Conservation (phyloP, 2,329 filamentous ascomycete genomes). For the Didymella exigua region DNA sequence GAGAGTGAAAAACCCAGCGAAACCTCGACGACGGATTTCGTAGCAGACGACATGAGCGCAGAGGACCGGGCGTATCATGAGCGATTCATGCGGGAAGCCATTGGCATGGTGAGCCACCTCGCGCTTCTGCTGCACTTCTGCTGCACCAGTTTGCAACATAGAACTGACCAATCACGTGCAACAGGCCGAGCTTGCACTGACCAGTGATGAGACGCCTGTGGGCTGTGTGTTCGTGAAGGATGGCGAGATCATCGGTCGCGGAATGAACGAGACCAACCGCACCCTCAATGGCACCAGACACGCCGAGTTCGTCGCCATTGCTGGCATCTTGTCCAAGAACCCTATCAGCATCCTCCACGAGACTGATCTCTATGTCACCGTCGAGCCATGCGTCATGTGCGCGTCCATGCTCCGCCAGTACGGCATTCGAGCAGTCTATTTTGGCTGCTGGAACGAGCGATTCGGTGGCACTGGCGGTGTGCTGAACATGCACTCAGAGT, state of each 20-base stretch:
- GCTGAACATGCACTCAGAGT: conserved; percentile 80
- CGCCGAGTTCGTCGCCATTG: conserved; percentile 90
- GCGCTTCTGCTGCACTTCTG: conserved; percentile 5
- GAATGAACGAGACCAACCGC: conserved; percentile 90
- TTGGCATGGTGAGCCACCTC: conserved; percentile 72
- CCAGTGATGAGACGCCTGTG: conserved; percentile 88
- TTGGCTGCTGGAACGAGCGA: conserved; percentile 93
- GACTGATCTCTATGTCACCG: conserved; percentile 89
- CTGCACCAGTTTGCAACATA: conserved; percentile 6
- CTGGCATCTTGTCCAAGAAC: conserved; percentile 67
- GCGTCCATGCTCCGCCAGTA: conserved; percentile 90
- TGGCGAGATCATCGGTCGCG: conserved; percentile 78
- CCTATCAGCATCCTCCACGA: conserved; percentile 71
- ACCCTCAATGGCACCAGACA: conserved; percentile 75
- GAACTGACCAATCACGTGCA: conserved; percentile 29
- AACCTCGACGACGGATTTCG: conserved; percentile 33
- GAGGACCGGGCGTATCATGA: conserved; percentile 57
- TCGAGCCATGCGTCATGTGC: conserved; percentile 99
- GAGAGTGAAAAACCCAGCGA: conserved; percentile 31
- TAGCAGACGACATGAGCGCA: conserved; percentile 37
- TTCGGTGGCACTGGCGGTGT: conserved; percentile 97
- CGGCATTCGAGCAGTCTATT: conserved; percentile 87
- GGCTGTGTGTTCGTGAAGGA: conserved; percentile 91
- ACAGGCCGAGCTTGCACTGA: conserved; percentile 82
- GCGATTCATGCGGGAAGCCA: conserved; percentile 81